Conservation (phyloP, 331 rosid genomes). For the Ulmus americana region DNA sequence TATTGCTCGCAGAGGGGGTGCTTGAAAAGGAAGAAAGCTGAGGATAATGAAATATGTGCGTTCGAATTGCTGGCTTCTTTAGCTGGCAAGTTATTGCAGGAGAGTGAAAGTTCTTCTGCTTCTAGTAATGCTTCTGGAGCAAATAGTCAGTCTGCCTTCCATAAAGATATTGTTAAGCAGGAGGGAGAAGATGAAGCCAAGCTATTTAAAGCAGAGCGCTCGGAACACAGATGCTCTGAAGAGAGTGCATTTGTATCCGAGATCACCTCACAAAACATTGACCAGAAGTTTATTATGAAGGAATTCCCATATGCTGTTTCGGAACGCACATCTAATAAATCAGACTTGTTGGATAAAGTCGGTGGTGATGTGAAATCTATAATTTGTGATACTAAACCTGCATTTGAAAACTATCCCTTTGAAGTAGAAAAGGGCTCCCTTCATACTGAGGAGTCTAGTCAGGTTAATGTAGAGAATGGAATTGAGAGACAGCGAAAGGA, state of each 20-base stretch:
- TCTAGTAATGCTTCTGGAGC: constrained; percentile 74
- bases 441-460: constrained; percentile 38
- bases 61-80: constrained; percentile 80
- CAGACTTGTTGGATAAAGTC: constrained; percentile 36
- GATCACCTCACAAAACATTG: constrained; percentile 36
- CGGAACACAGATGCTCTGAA: constrained; percentile 44
- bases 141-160: constrained; percentile 38
- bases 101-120: constrained; percentile 70
- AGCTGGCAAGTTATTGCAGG: constrained; percentile 84
- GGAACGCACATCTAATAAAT: constrained; percentile 41
- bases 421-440: constrained; percentile 35
- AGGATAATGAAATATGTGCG: constrained; percentile 54
- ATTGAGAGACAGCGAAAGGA: constrained; percentile 30
- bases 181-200: constrained; percentile 39
- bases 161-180: constrained; percentile 32
- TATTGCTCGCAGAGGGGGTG: constrained; percentile 55
- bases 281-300: constrained; percentile 30
- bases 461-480: constrained; percentile 40
- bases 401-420: constrained; percentile 30
- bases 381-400: constrained; percentile 34
- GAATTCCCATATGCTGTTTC: constrained; percentile 29
- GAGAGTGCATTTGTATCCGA: constrained; percentile 44
- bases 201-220: constrained; percentile 30
- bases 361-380: constrained; percentile 36
- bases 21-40: constrained; percentile 37